Evolutionary conservation across 192 early-diverging fungal species (phyloP), one percentile per base, ranked within the genome.

Genomic region (Chytriomyces confervae): DNA sequence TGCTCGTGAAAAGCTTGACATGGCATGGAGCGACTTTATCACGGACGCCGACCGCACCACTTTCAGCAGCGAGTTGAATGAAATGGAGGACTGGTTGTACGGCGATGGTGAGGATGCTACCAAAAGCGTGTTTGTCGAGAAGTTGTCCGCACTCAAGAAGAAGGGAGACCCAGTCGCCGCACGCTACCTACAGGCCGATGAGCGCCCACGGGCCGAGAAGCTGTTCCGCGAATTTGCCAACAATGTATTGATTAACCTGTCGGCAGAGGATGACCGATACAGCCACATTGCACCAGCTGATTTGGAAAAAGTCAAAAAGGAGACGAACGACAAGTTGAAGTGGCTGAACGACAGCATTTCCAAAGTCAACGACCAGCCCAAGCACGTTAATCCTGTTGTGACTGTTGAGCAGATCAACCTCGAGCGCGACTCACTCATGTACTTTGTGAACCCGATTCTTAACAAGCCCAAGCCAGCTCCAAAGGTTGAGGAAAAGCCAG

Each of bases 41-140:
- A 86, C 92, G 79, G 92, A 93, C 57, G 76, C 79, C 23, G 88
- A 91, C 80, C 90, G 93, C 80, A 88, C 90, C 13, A 80, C 84
- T 67, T 95, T 96, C 83, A 80, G 90, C 68, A 69, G 75, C 61
- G 85, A 89, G 24, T 84, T 97, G 68, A 93, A 88, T 76, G 88
- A 85, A n/a, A 90, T 90, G 72, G 97, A 98, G 90, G 93, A 97
- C 83, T 99, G 97, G 97, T 90, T 99, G 78, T 99, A 99, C 86
- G 80, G 78, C 5, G 96, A 95, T 63, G 97, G 97, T 66, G 95
- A 97, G 66, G 94, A 95, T 81, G 89, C 94, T 0, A 91, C 92
- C 81, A 97, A 97, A 91, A 92, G 90, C 20, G 93, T 93, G 23
- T 99, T 96, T 76, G 83, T 88, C 23, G 91, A 91, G 79, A 96